Conservation (phyloP, 177 flowering plant species). For the Tripterygium wilfordii region DNA sequence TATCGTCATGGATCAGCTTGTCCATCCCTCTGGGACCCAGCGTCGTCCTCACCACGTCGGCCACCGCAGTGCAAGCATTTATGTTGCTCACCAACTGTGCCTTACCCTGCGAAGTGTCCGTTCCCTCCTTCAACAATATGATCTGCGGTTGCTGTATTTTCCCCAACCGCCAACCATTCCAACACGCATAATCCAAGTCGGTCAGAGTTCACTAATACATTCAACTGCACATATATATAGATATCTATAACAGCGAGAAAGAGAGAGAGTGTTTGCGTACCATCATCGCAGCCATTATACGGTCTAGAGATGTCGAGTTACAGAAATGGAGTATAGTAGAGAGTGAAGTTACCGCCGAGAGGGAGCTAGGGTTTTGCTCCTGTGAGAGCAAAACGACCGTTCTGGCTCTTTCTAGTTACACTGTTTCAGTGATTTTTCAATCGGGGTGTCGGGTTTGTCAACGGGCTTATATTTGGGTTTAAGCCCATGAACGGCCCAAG, state of each 20-base stretch:
- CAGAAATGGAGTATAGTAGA: too few relatives aligned
- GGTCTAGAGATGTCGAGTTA: too few relatives aligned
- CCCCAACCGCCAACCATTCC: not conserved
- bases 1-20: slow-evolving; percentile 94
- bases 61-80: slow-evolving; percentile 81
- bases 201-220: not conserved
- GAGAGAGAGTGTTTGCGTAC: slow-evolving; percentile 22
- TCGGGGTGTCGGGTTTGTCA: too few relatives aligned
- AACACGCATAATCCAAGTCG: not conserved
- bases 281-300: slow-evolving; percentile 81
- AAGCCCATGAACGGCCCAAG: too few relatives aligned
- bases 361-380: too few relatives aligned
- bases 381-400: too few relatives aligned
- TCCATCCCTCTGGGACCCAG: slow-evolving; percentile 99
- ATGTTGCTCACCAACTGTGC: slow-evolving; percentile 96
- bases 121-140: slow-evolving; percentile 92
- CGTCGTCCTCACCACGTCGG: slow-evolving; percentile 79
- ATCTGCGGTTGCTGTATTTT: slow-evolving; percentile 81
- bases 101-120: slow-evolving; percentile 98
- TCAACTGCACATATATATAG: not conserved
- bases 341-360: too few relatives aligned
- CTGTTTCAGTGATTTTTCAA: too few relatives aligned
- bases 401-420: too few relatives aligned
- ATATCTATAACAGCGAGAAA: not conserved
- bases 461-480: too few relatives aligned